Percentiles rank a stretch among this genome's conserved stretches.
Conservation (phyloP, 2,329 filamentous ascomycete genomes). For the Alternaria ethzedia region DNA sequence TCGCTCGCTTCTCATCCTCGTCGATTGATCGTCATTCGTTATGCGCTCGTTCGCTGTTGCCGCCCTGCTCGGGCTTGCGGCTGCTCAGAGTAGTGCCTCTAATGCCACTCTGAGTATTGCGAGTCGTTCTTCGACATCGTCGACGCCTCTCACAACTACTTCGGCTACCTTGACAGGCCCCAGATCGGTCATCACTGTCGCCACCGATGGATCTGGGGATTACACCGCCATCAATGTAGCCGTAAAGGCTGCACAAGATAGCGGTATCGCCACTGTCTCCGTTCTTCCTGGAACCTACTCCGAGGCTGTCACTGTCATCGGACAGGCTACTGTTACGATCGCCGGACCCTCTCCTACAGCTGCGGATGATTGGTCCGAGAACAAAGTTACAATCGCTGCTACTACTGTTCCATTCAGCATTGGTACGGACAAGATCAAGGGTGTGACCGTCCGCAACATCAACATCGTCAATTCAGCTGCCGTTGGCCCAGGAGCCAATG, state of each 20-base stretch:
- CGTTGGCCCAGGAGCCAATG: slow-evolving; percentile 25
- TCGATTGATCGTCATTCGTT: slow-evolving; percentile 7
- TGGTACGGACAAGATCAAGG: slow-evolving; percentile 36
- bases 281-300: slow-evolving; percentile 55
- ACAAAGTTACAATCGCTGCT: slow-evolving; percentile 48
- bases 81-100: slow-evolving; percentile 20
- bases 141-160: not conserved
- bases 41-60: slow-evolving; percentile 20
- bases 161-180: slow-evolving; percentile 9
- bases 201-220: slow-evolving; percentile 53
- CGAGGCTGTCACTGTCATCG: slow-evolving; percentile 51
- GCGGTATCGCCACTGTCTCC: slow-evolving; percentile 52
- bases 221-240: slow-evolving; percentile 56
- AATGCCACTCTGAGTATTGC: slow-evolving; percentile 4
- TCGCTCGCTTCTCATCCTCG: not conserved
- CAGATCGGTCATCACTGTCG: slow-evolving; percentile 51
- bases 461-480: slow-evolving; percentile 47
- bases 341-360: slow-evolving; percentile 40
- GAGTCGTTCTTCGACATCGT: slow-evolving; percentile 1
- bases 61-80: slow-evolving; percentile 18
- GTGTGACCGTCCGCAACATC: slow-evolving; percentile 49
- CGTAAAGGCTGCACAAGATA: slow-evolving; percentile 52
- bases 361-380: slow-evolving; percentile 44
- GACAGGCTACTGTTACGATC: slow-evolving; percentile 52
- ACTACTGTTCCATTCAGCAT: slow-evolving; percentile 38